Percentiles rank a stretch among this genome's conserved stretches.
Conservation (phyloP, 2,329 filamentous ascomycete genomes). For the Apiospora hydei region DNA sequence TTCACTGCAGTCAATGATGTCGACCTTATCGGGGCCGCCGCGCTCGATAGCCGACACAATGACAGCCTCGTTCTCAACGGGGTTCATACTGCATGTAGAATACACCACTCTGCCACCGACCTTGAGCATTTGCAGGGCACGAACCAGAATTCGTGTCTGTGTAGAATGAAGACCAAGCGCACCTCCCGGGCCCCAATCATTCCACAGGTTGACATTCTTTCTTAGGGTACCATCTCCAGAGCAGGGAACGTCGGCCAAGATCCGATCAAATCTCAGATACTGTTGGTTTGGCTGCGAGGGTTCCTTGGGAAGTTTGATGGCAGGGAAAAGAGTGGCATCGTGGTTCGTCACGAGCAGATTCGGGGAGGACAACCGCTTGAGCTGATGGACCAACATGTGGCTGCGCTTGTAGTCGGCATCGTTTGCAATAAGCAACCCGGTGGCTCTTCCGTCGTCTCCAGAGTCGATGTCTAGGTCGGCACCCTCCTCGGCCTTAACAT, state of each 20-base stretch:
- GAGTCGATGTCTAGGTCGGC: constrained; percentile 62
- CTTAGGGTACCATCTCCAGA: constrained; percentile 92
- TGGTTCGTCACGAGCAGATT: constrained; percentile 98
- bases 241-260: constrained; percentile 95
- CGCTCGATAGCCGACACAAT: constrained; percentile 86
- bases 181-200: constrained; percentile 89
- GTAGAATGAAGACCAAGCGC: constrained; percentile 86
- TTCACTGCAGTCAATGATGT: constrained; percentile 83
- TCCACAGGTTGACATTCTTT: constrained; percentile 95
- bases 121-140: constrained; percentile 95
- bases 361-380: constrained; percentile 95
- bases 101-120: constrained; percentile 94
- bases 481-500: constrained; percentile 45
- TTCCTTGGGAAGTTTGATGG: constrained; percentile 78
- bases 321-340: constrained; percentile 94
- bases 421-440: constrained; percentile 92
- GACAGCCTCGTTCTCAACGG: constrained; percentile 95
- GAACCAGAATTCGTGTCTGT: constrained; percentile 88
- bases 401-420: constrained; percentile 96
- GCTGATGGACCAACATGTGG: constrained; percentile 96
- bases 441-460: constrained; percentile 83
- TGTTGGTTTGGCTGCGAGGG: constrained; percentile 61
- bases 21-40: constrained; percentile 81
- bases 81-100: constrained; percentile 99
- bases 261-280: constrained; percentile 96